Evolutionary conservation across 1,284 basidiomycete species (phyloP).

Genomic region (Irpex lacteus): DNA sequence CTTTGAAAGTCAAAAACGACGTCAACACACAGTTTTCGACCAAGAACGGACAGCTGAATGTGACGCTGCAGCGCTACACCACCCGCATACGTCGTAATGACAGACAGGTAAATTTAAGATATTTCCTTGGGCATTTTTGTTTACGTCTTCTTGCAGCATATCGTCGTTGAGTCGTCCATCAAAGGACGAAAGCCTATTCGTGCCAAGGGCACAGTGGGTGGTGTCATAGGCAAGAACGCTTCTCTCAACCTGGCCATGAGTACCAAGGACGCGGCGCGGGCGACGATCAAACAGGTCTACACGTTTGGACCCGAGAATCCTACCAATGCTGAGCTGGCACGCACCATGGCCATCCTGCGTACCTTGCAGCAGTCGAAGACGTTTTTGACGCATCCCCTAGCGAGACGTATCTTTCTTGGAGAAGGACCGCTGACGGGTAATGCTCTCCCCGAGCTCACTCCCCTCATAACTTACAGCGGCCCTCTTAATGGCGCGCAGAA

Average conservation of each 20-base stretch:
- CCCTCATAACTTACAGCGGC: background rate
- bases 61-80: slow-evolving; percentile 22
- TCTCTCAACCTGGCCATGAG: slow-evolving; percentile 3
- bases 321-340: slow-evolving; percentile 16
- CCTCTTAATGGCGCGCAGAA: slow-evolving; percentile 54
- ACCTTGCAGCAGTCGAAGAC: slow-evolving; percentile 6
- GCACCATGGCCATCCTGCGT: slow-evolving; percentile 9
- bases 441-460: background rate
- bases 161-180: slow-evolving; percentile 4
- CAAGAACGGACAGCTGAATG: slow-evolving; percentile 13
- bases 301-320: slow-evolving; percentile 21
- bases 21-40: slow-evolving; percentile 11
- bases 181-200: background rate
- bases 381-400: background rate
- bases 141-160: background rate
- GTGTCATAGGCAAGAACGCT: slow-evolving; percentile 16
- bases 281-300: slow-evolving; percentile 13
- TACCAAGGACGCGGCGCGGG: background rate
- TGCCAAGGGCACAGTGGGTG: slow-evolving; percentile 5
- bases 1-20: slow-evolving; percentile 25
- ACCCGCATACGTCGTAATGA: slow-evolving; percentile 15
- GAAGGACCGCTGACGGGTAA: background rate
- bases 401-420: background rate
- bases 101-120: slow-evolving; percentile 15
- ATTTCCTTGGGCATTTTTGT: background rate